Conservation (phyloP, 371 early-diverging fungal species). For the Amoeboaphelidium protococcarum region DNA sequence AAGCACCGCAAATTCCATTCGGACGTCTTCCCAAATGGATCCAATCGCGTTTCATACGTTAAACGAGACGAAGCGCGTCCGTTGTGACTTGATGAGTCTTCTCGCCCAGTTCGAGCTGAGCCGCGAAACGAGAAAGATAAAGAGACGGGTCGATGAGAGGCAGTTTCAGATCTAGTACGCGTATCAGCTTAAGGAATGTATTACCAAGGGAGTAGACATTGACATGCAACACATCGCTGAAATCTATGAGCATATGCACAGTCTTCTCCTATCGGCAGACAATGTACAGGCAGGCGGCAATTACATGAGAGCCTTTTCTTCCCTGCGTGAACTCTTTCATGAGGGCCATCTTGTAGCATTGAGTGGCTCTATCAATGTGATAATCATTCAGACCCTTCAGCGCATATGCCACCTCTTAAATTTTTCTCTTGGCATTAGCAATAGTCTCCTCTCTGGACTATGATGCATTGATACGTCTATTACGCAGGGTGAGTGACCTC, state of each 20-base stretch:
- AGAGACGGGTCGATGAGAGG: conserved; percentile 88
- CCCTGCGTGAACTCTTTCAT: conserved; percentile 79
- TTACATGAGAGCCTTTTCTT: conserved; percentile 52
- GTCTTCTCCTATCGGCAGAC: conserved; percentile 75
- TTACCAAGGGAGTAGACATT: conserved; percentile 87
- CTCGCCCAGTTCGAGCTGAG: conserved; percentile 47
- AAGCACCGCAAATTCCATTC: conserved; percentile 96
- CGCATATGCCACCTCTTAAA: conserved; percentile 33
- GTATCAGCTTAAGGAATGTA: conserved; percentile 61
- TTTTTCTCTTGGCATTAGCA: conserved; percentile 29
- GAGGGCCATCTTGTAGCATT: conserved; percentile 76
- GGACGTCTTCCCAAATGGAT: conserved; percentile 86
- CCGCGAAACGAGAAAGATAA: conserved; percentile 83
- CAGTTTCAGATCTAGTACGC: conserved; percentile 37
- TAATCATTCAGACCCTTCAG: conserved; percentile 31
- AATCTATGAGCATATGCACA: conserved; percentile 96
- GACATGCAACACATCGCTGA: conserved; percentile 55
- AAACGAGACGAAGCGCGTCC: conserved; percentile 64
- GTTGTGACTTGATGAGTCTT: conserved; percentile 44
- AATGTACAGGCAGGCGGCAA: conserved; percentile 89
- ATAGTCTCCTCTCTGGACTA: conserved; percentile 36
- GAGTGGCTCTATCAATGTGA: conserved; percentile 48
- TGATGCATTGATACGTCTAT: conserved; percentile 21
- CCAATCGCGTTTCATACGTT: conserved; percentile 97
- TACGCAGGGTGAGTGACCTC: conserved; percentile 21